These are phyloP conservation scores for Cyberlindnera meyerae DNA, from an alignment of 805 yeast genomes.

Conservation along the genomic window DNA sequence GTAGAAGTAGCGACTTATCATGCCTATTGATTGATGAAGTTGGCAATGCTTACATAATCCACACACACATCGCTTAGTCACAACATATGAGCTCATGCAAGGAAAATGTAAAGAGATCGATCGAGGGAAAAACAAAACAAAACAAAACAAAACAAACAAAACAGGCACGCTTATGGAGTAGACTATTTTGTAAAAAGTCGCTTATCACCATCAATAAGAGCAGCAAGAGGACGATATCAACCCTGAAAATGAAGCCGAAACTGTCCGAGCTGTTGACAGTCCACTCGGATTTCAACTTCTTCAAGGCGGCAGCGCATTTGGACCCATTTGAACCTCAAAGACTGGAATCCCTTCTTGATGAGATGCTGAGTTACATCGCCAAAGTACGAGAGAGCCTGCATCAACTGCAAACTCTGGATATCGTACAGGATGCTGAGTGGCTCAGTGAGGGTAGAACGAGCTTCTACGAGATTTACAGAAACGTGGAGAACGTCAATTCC, in stretches of 20 bases:
- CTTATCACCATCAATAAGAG: not conserved
- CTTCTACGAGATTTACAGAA: constrained; percentile 28
- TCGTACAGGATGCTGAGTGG: constrained; percentile 25
- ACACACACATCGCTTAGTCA: too few species aligned
- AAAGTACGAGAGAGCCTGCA: constrained; percentile 15
- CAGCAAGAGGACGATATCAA: not conserved
- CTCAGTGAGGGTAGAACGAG: constrained; percentile 30
- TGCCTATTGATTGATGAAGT: too few species aligned
- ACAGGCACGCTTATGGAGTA: too few species aligned
- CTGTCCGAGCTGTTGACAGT: constrained; percentile 24
- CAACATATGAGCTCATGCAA: too few species aligned
- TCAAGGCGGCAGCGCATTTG: constrained; percentile 20
- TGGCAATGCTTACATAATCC: too few species aligned
- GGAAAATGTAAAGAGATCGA: not conserved
- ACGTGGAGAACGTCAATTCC: constrained; percentile 32
- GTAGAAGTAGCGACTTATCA: constrained; percentile 1
- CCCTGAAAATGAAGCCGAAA: not conserved
- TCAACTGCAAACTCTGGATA: constrained; percentile 3
- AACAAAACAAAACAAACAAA: constrained; percentile 7
- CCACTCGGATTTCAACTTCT: constrained; percentile 23
- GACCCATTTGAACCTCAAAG: constrained; percentile 24
- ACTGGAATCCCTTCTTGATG: constrained; percentile 19
- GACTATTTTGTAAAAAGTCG: too few species aligned
- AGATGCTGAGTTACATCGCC: constrained; percentile 18
- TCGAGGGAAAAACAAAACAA: constrained; percentile 4